phyloP scores from a whole-genome alignment of 1,284 basidiomycete genomes.

The Takashimella koratensis region DNA sequence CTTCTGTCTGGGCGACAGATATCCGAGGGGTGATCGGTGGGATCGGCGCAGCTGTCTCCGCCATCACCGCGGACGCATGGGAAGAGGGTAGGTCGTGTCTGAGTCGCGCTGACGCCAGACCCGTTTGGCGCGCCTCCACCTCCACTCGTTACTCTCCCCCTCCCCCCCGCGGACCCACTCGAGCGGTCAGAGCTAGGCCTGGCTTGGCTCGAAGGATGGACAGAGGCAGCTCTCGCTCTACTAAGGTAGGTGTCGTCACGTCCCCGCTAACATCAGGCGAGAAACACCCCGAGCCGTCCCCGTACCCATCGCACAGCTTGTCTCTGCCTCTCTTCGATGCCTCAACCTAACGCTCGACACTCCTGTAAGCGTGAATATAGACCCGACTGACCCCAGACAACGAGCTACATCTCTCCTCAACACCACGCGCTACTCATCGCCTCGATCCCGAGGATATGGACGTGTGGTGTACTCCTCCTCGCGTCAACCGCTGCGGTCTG shows the following conservation, averaged over 20 bases:
- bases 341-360: conserved; percentile 60
- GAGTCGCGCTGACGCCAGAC: background rate
- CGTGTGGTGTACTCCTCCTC: conserved; percentile 33
- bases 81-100: conserved; percentile 27
- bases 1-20: conserved; percentile 33
- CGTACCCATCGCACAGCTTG: conserved; percentile 61
- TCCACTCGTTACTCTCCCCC: conserved; percentile 9
- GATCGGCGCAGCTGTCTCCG: conserved; percentile 20
- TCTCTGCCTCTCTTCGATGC: conserved; percentile 43
- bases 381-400: conserved; percentile 16
- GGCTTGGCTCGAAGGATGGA: conserved; percentile 30
- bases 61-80: conserved; percentile 33
- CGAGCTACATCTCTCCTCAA: conserved; percentile 36
- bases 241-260: conserved; percentile 7
- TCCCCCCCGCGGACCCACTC: conserved; percentile 27
- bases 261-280: conserved; percentile 53
- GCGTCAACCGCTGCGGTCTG: conserved; percentile 24
- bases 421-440: conserved; percentile 36
- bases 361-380: conserved; percentile 44
- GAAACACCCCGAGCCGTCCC: conserved; percentile 64
- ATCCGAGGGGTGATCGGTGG: conserved; percentile 37
- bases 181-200: conserved; percentile 20
- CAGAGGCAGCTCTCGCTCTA: conserved; percentile 28
- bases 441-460: conserved; percentile 38
- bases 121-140: conserved; percentile 5